Percentiles rank a stretch among this genome's conserved stretches.
Evolutionary conservation across 2,329 filamentous ascomycete species (phyloP).

Genomic region (Phaeosphaeriaceae sp.): DNA sequence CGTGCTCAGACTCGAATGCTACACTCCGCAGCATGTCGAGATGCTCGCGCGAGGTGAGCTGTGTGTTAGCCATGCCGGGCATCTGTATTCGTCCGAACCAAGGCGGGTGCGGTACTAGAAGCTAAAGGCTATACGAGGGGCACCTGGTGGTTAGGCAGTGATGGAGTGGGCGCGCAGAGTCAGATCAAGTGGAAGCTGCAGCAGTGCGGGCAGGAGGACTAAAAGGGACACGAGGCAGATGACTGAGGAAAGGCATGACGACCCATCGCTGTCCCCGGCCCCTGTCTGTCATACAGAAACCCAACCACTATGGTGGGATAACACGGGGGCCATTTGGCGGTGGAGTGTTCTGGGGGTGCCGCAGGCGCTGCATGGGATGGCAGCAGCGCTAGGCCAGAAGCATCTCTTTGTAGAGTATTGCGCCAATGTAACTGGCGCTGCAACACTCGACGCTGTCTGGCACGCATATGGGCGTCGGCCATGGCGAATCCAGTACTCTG

Average conservation of each 20-base stretch:
- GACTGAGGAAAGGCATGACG: conserved; percentile 1
- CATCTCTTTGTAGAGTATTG: background rate
- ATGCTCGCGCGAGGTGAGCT: conserved; percentile 36
- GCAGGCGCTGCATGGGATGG: background rate
- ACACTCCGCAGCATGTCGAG: conserved; percentile 46
- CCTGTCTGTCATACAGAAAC: background rate
- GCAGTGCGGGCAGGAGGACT: background rate
- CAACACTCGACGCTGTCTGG: background rate
- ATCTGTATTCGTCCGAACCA: background rate
- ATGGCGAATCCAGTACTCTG: background rate
- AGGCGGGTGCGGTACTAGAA: conserved; percentile 4
- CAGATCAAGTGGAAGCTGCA: background rate
- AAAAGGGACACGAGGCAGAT: background rate
- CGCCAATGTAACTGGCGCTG: background rate
- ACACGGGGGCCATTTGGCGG: background rate
- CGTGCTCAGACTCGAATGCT: conserved; percentile 48
- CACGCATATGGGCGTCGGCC: background rate
- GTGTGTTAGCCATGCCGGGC: conserved; percentile 34
- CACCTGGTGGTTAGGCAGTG: background rate
- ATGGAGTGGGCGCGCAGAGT: background rate
- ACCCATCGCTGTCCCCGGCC: background rate
- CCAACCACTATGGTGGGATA: background rate
- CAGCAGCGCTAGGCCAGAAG: background rate
- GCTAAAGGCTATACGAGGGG: conserved; percentile 7
- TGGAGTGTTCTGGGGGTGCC: background rate